Conservation (phyloP, 306 rosid species). For the Vigna unguiculata region DNA sequence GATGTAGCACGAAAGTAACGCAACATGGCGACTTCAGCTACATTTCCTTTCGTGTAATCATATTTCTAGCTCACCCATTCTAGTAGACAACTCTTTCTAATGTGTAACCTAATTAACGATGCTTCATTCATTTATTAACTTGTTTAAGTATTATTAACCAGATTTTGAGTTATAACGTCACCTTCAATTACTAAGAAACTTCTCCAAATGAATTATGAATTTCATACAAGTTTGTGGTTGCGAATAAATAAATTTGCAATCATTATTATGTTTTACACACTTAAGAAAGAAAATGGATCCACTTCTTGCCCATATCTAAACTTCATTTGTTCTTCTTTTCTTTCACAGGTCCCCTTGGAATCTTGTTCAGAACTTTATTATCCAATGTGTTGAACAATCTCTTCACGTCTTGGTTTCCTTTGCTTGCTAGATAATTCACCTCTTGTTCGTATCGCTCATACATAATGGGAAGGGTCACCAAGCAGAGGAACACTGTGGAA, state of each 20-base stretch:
- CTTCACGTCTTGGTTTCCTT: conserved; percentile 57
- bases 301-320: neutral
- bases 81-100: neutral
- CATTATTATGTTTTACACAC: conserved; percentile 1
- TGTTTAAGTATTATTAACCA: neutral
- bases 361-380: conserved; percentile 58
- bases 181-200: neutral
- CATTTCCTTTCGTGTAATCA: neutral
- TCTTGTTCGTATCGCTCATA: conserved; percentile 65
- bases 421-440: conserved; percentile 59
- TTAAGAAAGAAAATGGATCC: neutral
- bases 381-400: conserved; percentile 56
- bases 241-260: neutral
- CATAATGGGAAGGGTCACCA: conserved; percentile 57
- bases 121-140: neutral
- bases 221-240: neutral
- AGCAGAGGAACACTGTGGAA: conserved; percentile 52
- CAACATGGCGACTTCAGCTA: neutral
- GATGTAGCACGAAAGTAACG: neutral
- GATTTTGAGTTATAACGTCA: neutral
- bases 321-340: conserved; percentile 45
- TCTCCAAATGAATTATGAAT: neutral
- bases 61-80: neutral
- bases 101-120: too few species aligned
- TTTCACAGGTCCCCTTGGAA: conserved; percentile 73